Percentiles rank a stretch among this genome's conserved stretches.
Conservation (phyloP, 2,329 filamentous ascomycete genomes). For the Xylaria sp. region DNA sequence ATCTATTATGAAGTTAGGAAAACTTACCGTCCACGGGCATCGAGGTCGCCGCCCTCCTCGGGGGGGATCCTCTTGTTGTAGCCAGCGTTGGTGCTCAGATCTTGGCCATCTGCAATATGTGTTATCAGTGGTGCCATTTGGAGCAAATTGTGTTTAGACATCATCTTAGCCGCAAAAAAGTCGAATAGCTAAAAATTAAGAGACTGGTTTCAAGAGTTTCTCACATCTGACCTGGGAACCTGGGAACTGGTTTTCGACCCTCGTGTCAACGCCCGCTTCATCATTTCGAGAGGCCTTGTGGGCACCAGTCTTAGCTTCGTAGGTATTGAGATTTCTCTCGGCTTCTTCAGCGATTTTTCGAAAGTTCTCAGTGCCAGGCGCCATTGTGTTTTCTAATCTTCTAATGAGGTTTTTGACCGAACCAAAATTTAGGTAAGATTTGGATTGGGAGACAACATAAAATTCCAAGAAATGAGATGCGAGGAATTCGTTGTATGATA, state of each 20-base stretch:
- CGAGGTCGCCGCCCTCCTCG: slow-evolving; percentile 57
- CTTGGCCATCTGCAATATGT: slow-evolving; percentile 48
- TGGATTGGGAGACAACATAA: not conserved
- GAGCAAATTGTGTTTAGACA: too few relatives aligned
- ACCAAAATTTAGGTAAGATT: not conserved
- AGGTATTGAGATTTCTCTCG: slow-evolving; percentile 60
- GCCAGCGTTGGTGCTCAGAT: slow-evolving; percentile 57
- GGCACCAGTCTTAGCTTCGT: slow-evolving; percentile 59
- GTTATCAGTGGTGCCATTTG: too few relatives aligned
- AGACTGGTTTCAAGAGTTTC: too few relatives aligned
- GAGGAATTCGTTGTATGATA: not conserved
- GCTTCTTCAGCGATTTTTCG: slow-evolving; percentile 58
- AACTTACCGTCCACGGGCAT: slow-evolving; percentile 57
- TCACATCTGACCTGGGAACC: slow-evolving; percentile 51
- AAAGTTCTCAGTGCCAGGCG: slow-evolving; percentile 50
- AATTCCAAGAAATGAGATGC: not conserved
- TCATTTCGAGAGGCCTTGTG: slow-evolving; percentile 53
- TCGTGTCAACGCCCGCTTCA: slow-evolving; percentile 56
- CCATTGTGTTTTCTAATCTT: slow-evolving; percentile 39
- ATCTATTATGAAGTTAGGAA: not conserved
- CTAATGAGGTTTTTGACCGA: too few relatives aligned
- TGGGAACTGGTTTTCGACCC: slow-evolving; percentile 57
- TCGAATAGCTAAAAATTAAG: too few relatives aligned
- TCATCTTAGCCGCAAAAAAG: too few relatives aligned
- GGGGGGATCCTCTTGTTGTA: slow-evolving; percentile 59